Evolutionary conservation across 495 filamentous ascomycete species (phyloP), one percentile per base, ranked within the genome.

Genomic region (Talaromyces stipitatus): DNA sequence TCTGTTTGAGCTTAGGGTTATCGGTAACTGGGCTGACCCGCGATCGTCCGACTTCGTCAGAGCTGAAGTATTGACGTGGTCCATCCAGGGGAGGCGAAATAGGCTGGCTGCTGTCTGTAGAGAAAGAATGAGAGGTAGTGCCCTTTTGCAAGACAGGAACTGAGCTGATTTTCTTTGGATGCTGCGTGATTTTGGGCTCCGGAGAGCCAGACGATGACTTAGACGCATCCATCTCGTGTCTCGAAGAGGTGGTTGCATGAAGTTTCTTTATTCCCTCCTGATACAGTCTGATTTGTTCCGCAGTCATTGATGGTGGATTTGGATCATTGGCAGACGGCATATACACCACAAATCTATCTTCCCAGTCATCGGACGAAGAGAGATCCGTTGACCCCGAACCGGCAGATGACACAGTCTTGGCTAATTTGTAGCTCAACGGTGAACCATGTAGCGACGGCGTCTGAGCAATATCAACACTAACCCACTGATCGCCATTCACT

Each of bases 301-400:
- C 63, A 7, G 70, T 72, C 68, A 78, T 71, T 1, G 60, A 67
- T 2, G 71, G 67, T 3, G 74, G 75, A 48, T 74, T 76, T 2
- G 75, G 73, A 0, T 78, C 70, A 41, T 69, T 71, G 1, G 75
- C 73, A 29, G 70, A 70, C 1, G 72, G 76, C 72, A 77, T 79
- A 23, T 78, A 61, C 12, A 78, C 70, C 38, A 77, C 74, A 51
- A 76, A 78, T 63, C 67, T 64, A 54, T 78, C 75, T 36, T 72
- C 71, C 72, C 74, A 73, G 38, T 46, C 43, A 30, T 54, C 55
- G 4, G 48, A 54, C 32, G 46, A 55, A 47, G 38, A 51, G 16
- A 28, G 24, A 16, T 46, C 54, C 18, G 54, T 55, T 43, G 54
- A 43, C 14, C 36, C 54, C 0, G 54, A 55, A 4, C 38, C 54